phyloP scores from a whole-genome alignment of 768 basidiomycete genomes.

The Leccinum subtestaceum region DNA sequence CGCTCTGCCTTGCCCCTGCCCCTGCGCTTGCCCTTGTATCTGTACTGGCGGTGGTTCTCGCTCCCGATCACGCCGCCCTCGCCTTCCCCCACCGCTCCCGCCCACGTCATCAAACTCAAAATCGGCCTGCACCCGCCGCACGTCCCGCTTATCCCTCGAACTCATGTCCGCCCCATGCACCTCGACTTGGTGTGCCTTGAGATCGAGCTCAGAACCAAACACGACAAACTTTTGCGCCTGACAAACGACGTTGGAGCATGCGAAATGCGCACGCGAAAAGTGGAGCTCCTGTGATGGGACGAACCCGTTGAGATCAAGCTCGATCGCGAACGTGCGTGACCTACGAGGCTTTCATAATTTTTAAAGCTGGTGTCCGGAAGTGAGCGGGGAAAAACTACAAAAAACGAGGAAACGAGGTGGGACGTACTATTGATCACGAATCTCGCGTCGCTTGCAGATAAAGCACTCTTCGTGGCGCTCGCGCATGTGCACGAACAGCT shows the following conservation, averaged over 20 bases:
- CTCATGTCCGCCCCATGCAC: slow-evolving; percentile 77
- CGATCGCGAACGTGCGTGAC: background rate
- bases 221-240: slow-evolving; percentile 92
- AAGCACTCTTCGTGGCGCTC: slow-evolving; percentile 96
- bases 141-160: slow-evolving; percentile 64
- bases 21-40: slow-evolving; percentile 14
- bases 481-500: slow-evolving; percentile 91
- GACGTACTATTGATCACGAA: slow-evolving; percentile 83
- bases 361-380: slow-evolving; percentile 52
- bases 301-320: background rate
- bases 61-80: slow-evolving; percentile 48
- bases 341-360: slow-evolving; percentile 73
- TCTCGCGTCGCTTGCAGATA: slow-evolving; percentile 80
- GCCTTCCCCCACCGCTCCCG: slow-evolving; percentile 36
- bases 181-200: slow-evolving; percentile 88
- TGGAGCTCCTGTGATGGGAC: slow-evolving; percentile 57
- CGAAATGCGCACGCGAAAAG: slow-evolving; percentile 71
- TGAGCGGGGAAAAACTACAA: background rate
- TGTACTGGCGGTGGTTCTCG: slow-evolving; percentile 33
- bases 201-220: slow-evolving; percentile 81
- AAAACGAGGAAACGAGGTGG: background rate
- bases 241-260: slow-evolving; percentile 73
- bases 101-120: slow-evolving; percentile 67
- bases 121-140: slow-evolving; percentile 58
- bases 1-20: slow-evolving; percentile 27